Conservation (phyloP, 768 basidiomycete species). For the Tricholomella constricta region DNA sequence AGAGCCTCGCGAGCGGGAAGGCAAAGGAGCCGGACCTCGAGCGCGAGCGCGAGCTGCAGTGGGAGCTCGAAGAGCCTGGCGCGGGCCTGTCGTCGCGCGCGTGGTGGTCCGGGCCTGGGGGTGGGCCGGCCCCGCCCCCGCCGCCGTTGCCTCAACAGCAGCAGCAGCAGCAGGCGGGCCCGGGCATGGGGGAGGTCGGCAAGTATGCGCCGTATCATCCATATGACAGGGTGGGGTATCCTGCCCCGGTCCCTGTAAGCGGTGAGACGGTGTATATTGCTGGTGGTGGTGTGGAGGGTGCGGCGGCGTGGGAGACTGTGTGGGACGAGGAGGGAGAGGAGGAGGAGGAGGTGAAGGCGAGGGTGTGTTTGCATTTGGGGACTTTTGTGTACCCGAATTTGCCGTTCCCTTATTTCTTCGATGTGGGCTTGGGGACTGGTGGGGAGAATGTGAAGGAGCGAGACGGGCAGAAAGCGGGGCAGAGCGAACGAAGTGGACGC, state of each 20-base stretch:
- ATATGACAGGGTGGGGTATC: not conserved
- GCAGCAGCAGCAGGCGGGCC: slow-evolving; percentile 7
- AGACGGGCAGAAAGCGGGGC: slow-evolving; percentile 10
- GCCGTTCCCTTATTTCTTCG: slow-evolving; percentile 61
- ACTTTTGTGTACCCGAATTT: slow-evolving; percentile 58
- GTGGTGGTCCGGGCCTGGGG: not conserved
- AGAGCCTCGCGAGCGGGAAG: not conserved
- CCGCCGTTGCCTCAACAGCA: not conserved
- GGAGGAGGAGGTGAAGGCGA: slow-evolving; percentile 28
- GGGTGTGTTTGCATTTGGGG: slow-evolving; percentile 46
- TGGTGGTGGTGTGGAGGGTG: not conserved
- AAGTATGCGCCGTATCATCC: not conserved
- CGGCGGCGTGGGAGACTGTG: slow-evolving; percentile 11
- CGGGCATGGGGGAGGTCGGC: no score
- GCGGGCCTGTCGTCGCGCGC: not conserved
- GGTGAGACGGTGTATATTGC: not conserved
- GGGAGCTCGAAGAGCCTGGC: slow-evolving; percentile 12
- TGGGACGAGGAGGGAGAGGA: slow-evolving; percentile 1
- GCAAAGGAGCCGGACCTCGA: not conserved
- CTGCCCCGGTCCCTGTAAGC: not conserved
- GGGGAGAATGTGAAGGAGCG: slow-evolving; percentile 11
- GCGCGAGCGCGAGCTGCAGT: slow-evolving; percentile 19
- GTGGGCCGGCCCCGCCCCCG: not conserved
- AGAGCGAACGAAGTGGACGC: no score
- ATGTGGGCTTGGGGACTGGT: slow-evolving; percentile 27